phyloP scores from a whole-genome alignment of 1,139 yeast genomes.

The Eremothecium gossypii region DNA sequence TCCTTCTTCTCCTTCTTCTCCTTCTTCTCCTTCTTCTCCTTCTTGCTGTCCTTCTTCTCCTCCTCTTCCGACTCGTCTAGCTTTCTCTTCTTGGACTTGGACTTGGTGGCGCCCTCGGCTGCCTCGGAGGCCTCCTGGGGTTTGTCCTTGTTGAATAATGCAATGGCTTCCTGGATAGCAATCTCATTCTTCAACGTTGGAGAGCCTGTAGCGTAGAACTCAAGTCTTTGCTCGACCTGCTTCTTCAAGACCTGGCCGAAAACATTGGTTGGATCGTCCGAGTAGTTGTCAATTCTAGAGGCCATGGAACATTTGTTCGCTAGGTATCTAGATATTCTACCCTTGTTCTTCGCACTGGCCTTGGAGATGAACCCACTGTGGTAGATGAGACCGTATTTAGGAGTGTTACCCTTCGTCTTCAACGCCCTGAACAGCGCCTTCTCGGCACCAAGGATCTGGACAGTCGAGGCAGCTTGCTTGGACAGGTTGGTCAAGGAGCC shows the following conservation, averaged over 20 bases:
- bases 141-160: slow-evolving; percentile 51
- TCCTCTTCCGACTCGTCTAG: slow-evolving; percentile 33
- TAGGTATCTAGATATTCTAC: slow-evolving; percentile 95
- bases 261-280: slow-evolving; percentile 74
- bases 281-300: slow-evolving; percentile 93
- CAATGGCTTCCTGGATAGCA: slow-evolving; percentile 87
- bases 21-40: slow-evolving; percentile 32
- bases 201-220: slow-evolving; percentile 91
- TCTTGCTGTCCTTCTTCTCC: slow-evolving; percentile 33
- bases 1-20: slow-evolving; percentile 34
- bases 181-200: slow-evolving; percentile 94
- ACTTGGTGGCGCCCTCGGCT: neutral
- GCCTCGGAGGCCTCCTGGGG: slow-evolving; percentile 37
- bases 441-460: slow-evolving; percentile 97
- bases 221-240: slow-evolving; percentile 96
- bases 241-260: slow-evolving; percentile 87
- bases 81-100: slow-evolving; percentile 36
- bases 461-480: slow-evolving; percentile 97
- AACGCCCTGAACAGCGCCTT: slow-evolving; percentile 97
- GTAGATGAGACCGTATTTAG: slow-evolving; percentile 94
- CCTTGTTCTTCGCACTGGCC: slow-evolving; percentile 96
- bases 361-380: slow-evolving; percentile 95
- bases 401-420: slow-evolving; percentile 97
- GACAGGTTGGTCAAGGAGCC: slow-evolving; percentile 94
- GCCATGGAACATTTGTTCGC: slow-evolving; percentile 99